Base-by-base conservation (phyloP, 2,329 filamentous ascomycete genomes). In the Neonectria coccinea region DNA sequence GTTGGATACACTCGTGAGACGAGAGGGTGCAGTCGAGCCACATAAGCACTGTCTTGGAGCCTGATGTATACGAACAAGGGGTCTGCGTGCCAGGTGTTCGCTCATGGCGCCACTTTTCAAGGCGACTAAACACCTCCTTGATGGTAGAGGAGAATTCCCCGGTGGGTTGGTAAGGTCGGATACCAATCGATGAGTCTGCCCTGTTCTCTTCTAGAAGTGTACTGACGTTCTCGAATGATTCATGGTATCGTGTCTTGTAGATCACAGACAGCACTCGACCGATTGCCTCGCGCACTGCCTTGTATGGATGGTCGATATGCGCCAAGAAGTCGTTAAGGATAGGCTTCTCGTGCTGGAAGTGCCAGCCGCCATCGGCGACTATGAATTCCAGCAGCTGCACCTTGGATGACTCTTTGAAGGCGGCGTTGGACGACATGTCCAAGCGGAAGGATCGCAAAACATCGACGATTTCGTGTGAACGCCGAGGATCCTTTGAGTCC, bases 371-470 rank as follows among this genome's bases (percentile, higher is more conserved):
- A 73, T 97, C 94, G 48, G 90, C 89, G 64, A 99, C 92, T 67
- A 92, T 88, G 70, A 97, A 93, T 71, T 97, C 93, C 18, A 99
- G 84, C 31, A 99, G 83, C 69, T 96, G 91, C 16, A 99, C 93
- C 82, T 98, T 97, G 29, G 95, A 97, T 59, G 95, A 97, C 78
- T 99, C 97, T 78, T 99, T 99, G 86, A 99, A 99, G 0, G 96
- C 96, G 4, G 97, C 96, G 76, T 98, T 97, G 0, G 95, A 97
- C 6, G 88, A 85, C 91, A 98, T 95, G 76, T 99, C 96, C 10
- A 99, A 85, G 31, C 93, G 88, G 86, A 98, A 98, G 58, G 90
- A 88, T 51, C 91, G 88, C 20, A 99, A 84, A 79, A 89, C 91
- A 68, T 96, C 91, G 39, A 97, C 88, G 67, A 99, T 86, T 69